Evolutionary conservation across 139 green algal species (phyloP).

Genomic region (Nannochloris sp.): DNA sequence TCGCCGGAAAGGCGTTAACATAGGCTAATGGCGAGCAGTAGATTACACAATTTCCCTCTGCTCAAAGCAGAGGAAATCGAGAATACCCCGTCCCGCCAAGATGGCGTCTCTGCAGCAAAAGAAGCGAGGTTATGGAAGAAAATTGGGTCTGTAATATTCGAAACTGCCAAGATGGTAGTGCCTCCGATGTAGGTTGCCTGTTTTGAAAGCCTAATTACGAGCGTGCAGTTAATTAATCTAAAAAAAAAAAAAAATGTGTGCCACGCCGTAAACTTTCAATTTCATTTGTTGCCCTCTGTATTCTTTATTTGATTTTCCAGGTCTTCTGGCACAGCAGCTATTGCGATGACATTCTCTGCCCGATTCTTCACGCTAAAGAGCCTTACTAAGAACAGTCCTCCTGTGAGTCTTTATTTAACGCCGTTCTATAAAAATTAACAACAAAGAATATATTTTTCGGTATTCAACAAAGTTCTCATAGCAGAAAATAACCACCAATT

Average conservation of each 20-base stretch:
- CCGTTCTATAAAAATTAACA: background rate
- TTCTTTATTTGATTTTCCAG: constrained; percentile 1
- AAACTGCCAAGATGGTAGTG: background rate
- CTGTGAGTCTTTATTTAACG: constrained; percentile 14
- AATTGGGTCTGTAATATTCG: constrained; percentile 10
- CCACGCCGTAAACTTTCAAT: too few relatives aligned
- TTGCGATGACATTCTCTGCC: constrained; percentile 24
- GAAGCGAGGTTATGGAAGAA: constrained; percentile 9
- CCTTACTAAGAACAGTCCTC: constrained; percentile 24
- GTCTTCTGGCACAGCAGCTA: constrained; percentile 4
- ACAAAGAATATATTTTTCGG: too few relatives aligned
- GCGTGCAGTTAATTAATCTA: too few relatives aligned
- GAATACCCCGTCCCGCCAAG: constrained; percentile 6
- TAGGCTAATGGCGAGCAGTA: background rate
- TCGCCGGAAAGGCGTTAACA: background rate
- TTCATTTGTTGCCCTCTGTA: background rate
- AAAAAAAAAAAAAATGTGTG: too few relatives aligned
- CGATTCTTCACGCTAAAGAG: constrained; percentile 31
- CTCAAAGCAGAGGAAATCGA: constrained; percentile 6
- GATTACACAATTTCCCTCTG: constrained; percentile 14
- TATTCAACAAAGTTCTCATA: background rate
- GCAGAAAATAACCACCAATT: too few relatives aligned
- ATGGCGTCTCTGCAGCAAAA: constrained; percentile 11
- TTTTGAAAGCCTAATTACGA: background rate
- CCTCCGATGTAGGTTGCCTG: background rate